Evolutionary conservation across 768 basidiomycete species (phyloP).

Genomic region (Botryobasidium botryosum): DNA sequence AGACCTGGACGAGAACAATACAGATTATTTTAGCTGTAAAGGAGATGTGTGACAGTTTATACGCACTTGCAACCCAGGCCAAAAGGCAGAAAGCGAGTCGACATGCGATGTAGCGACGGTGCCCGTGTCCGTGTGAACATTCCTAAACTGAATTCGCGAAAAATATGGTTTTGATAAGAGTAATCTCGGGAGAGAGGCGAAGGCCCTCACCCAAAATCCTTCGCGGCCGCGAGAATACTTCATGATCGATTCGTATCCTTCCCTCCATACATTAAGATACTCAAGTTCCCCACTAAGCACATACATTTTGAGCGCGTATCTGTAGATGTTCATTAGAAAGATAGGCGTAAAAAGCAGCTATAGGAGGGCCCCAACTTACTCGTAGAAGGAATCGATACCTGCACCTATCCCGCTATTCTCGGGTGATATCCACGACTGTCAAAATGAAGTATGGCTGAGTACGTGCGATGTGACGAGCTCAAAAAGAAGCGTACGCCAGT

Average conservation of each 20-base stretch:
- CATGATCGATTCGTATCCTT: constrained; percentile 72
- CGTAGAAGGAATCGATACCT: constrained; percentile 90
- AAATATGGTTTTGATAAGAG: not conserved
- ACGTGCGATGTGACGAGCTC: not conserved
- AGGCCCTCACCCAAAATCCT: constrained; percentile 64
- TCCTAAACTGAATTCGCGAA: constrained; percentile 45
- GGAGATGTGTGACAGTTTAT: constrained; percentile 17
- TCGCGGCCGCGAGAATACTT: constrained; percentile 64
- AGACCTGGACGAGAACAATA: constrained; percentile 23
- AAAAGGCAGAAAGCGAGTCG: constrained; percentile 93
- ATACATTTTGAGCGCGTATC: constrained; percentile 82
- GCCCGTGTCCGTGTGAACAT: constrained; percentile 64
- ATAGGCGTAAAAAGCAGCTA: not conserved
- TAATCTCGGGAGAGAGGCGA: no score
- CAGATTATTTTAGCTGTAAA: not conserved
- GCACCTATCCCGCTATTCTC: constrained; percentile 76
- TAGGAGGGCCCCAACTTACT: constrained; percentile 23
- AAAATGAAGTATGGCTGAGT: not conserved
- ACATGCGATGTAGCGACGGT: constrained; percentile 58
- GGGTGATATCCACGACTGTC: constrained; percentile 56
- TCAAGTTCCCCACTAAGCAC: constrained; percentile 68
- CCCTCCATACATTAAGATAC: constrained; percentile 72
- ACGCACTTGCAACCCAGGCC: constrained; percentile 74
- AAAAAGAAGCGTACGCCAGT: constrained; percentile 44
- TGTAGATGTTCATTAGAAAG: not conserved